phyloP scores from a whole-genome alignment of 1,284 basidiomycete species.

The Coriolopsis trogii region DNA sequence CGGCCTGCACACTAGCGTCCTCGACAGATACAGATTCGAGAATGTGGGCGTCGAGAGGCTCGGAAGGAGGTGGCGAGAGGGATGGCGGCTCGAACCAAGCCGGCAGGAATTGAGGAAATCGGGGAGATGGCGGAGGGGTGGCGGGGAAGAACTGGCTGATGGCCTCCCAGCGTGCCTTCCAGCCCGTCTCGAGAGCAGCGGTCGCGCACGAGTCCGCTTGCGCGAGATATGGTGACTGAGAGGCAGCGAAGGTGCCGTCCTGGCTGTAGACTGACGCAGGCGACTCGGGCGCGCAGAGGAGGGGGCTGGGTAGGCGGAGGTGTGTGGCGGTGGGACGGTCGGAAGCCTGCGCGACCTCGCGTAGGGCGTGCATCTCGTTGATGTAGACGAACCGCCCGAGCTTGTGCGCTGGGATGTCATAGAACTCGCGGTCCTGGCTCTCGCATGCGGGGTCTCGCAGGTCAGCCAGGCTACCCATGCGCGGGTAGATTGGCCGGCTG shows the following conservation, averaged over 20 bases:
- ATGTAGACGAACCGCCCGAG: constrained; percentile 65
- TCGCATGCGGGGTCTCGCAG: constrained; percentile 58
- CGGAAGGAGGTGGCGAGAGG: neutral
- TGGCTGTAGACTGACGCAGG: constrained; percentile 9
- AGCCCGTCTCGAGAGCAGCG: neutral
- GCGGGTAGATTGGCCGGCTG: constrained; percentile 57
- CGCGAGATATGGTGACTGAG: neutral
- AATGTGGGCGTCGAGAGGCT: constrained; percentile 2
- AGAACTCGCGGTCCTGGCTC: constrained; percentile 60
- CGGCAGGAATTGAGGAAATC: neutral
- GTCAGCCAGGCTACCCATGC: constrained; percentile 61
- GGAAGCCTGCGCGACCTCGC: too few relatives aligned
- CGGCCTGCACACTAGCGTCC: too few relatives aligned
- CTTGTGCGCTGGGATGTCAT: constrained; percentile 60
- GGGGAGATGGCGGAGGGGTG: neutral
- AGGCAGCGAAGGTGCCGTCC: neutral
- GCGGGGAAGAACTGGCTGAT: neutral
- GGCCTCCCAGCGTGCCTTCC: neutral
- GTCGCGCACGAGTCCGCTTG: neutral
- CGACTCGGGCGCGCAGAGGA: constrained; percentile 5
- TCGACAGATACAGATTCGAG: too few relatives aligned
- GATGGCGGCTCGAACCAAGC: neutral
- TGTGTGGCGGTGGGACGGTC: neutral
- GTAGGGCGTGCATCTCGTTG: constrained; percentile 44
- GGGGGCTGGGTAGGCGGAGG: neutral